phyloP scores from a whole-genome alignment of 1,284 basidiomycete species.

The Kalmanozyma brasiliensis region DNA sequence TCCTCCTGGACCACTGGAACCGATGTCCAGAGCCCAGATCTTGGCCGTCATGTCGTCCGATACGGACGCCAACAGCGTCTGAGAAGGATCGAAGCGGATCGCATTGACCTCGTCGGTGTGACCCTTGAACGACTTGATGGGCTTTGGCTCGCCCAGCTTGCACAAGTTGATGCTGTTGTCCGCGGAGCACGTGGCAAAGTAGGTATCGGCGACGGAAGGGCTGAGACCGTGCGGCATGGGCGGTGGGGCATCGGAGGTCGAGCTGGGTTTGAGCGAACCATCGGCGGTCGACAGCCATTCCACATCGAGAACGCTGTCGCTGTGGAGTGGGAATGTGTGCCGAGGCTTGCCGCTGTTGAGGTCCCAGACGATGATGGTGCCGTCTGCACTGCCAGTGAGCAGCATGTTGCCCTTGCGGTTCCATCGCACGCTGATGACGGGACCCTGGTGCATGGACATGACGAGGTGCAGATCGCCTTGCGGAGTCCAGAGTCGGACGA shows the following conservation, averaged over 20 bases:
- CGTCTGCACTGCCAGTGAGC: slow-evolving; percentile 64
- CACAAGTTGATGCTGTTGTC: slow-evolving; percentile 65
- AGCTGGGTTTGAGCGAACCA: slow-evolving; percentile 39
- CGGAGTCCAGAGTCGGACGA: slow-evolving; percentile 67
- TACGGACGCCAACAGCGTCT: slow-evolving; percentile 63
- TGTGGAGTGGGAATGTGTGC: slow-evolving; percentile 63
- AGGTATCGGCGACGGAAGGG: slow-evolving; percentile 49
- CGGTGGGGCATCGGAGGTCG: slow-evolving; percentile 34
- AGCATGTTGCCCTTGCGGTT: slow-evolving; percentile 66
- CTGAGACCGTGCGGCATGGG: slow-evolving; percentile 54
- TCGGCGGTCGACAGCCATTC: slow-evolving; percentile 63
- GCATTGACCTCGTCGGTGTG: slow-evolving; percentile 67
- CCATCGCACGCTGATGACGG: slow-evolving; percentile 67
- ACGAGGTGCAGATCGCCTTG: slow-evolving; percentile 67
- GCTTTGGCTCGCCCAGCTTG: slow-evolving; percentile 63
- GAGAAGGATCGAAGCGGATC: slow-evolving; percentile 65
- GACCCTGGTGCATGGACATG: slow-evolving; percentile 68
- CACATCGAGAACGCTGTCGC: slow-evolving; percentile 64
- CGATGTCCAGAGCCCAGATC: slow-evolving; percentile 61
- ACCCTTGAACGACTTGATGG: slow-evolving; percentile 60
- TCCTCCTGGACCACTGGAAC: slow-evolving; percentile 14
- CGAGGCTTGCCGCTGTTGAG: slow-evolving; percentile 64
- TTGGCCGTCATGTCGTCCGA: slow-evolving; percentile 64
- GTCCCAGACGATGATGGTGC: slow-evolving; percentile 67
- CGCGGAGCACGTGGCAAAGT: slow-evolving; percentile 66